phyloP scores from a whole-genome alignment of 2,329 filamentous ascomycete species.

The Colletotrichum sp. region DNA sequence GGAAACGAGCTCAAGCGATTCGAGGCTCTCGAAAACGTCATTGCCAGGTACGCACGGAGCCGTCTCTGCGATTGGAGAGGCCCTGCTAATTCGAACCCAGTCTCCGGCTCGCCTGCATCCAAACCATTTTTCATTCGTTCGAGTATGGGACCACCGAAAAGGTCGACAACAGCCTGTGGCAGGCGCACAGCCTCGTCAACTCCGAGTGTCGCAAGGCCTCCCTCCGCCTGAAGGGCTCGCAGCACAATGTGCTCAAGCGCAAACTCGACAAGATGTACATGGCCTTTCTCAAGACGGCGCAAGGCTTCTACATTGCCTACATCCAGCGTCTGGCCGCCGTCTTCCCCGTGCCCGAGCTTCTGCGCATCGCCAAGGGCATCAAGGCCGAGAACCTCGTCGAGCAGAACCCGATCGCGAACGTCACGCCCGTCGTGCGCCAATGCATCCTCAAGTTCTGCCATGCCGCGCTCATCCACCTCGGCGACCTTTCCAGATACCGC shows the following conservation, averaged over 20 bases:
- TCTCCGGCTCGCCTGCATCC: constrained; percentile 74
- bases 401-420: constrained; percentile 48
- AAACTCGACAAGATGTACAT: constrained; percentile 84
- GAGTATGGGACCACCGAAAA: constrained; percentile 66
- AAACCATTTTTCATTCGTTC: constrained; percentile 75
- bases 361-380: constrained; percentile 46
- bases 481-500: constrained; percentile 89
- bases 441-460: constrained; percentile 78
- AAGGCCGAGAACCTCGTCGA: constrained; percentile 47
- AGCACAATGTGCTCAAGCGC: constrained; percentile 67
- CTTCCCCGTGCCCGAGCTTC: constrained; percentile 59
- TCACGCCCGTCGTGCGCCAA: constrained; percentile 56
- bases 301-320: constrained; percentile 87
- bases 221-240: constrained; percentile 55
- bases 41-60: constrained; percentile 43
- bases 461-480: constrained; percentile 82
- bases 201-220: constrained; percentile 76
- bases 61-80: background rate
- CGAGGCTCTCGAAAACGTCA: constrained; percentile 45
- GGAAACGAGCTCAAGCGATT: constrained; percentile 47
- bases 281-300: constrained; percentile 84
- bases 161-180: constrained; percentile 78
- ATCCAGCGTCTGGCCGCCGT: constrained; percentile 76
- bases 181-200: constrained; percentile 78
- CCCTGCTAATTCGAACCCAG: constrained; percentile 41